phyloP scores from a whole-genome alignment of 164 flowering plant genomes.

The Chloranthus sessilifolius region DNA sequence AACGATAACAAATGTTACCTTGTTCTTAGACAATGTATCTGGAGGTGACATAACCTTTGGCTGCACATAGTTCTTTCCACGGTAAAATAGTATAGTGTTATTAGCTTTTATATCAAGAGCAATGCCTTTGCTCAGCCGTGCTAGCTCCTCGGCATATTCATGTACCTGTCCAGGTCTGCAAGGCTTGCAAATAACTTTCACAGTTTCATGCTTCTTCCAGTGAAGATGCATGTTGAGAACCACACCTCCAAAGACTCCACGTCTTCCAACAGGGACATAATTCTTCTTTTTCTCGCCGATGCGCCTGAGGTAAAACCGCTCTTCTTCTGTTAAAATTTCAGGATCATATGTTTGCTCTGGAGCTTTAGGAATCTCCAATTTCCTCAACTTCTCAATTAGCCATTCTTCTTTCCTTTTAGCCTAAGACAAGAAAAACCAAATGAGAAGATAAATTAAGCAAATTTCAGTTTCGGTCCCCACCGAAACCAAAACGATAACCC shows the following conservation, averaged over 20 bases:
- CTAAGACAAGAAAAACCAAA: constrained; percentile 25
- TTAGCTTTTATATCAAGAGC: constrained; percentile 71
- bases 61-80: constrained; percentile 87
- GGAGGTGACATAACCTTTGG: constrained; percentile 89
- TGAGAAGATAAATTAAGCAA: neutral
- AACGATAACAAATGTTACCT: constrained; percentile 44
- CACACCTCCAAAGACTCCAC: constrained; percentile 95
- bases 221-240: constrained; percentile 98
- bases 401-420: constrained; percentile 87
- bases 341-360: constrained; percentile 73
- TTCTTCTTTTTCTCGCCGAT: constrained; percentile 91
- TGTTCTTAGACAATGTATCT: constrained; percentile 70
- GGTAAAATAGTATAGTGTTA: constrained; percentile 70
- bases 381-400: constrained; percentile 87
- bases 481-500: no score
- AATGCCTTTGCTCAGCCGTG: constrained; percentile 77
- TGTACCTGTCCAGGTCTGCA: constrained; percentile 86
- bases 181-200: constrained; percentile 80
- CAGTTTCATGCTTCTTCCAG: constrained; percentile 92
- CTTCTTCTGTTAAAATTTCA: constrained; percentile 86
- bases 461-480: no score
- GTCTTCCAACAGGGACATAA: constrained; percentile 84
- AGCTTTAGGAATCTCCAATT: constrained; percentile 59
- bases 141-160: constrained; percentile 76
- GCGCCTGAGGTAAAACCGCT: constrained; percentile 77